Evolutionary conservation across 768 basidiomycete species (phyloP).

Genomic region (Xerocomellus chrysenteron): DNA sequence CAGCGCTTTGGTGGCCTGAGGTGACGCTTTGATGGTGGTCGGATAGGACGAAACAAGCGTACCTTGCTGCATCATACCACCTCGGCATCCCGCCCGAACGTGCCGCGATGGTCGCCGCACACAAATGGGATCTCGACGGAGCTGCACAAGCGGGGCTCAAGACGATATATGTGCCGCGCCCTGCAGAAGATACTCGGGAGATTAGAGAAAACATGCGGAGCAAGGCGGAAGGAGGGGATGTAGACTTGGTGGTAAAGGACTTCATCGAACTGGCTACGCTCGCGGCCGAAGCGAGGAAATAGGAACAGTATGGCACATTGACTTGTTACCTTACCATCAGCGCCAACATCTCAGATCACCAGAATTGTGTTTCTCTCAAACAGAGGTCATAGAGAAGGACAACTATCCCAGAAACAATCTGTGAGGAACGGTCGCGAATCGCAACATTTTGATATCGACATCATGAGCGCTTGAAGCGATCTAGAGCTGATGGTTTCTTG

Average conservation of each 20-base stretch:
- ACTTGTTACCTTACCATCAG: not conserved
- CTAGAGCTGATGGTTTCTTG: conserved; percentile 34
- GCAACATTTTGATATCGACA: not conserved
- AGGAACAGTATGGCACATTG: not conserved
- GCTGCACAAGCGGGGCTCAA: conserved; percentile 54
- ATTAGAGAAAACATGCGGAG: conserved; percentile 34
- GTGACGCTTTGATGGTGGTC: not conserved
- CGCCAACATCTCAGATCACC: too few species aligned
- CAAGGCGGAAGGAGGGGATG: conserved; percentile 55
- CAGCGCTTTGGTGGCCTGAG: not conserved
- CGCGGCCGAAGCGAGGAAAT: conserved; percentile 14
- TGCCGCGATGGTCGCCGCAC: conserved; percentile 66
- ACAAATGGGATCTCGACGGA: conserved; percentile 54
- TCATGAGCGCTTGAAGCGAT: conserved; percentile 35
- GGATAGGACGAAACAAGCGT: conserved; percentile 44
- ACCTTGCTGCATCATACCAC: conserved; percentile 48
- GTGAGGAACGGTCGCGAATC: not conserved
- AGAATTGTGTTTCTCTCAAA: not conserved
- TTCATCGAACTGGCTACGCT: conserved; percentile 48
- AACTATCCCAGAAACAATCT: not conserved
- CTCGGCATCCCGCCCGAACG: conserved; percentile 44
- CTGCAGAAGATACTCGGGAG: conserved; percentile 41
- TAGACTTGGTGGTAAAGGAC: conserved; percentile 55
- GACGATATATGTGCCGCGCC: conserved; percentile 57
- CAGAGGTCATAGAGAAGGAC: not conserved